Evolutionary conservation across 1,139 yeast species (phyloP), one percentile per base, ranked within the genome.

Genomic region (Nakaseomyces uthaithaninus): DNA sequence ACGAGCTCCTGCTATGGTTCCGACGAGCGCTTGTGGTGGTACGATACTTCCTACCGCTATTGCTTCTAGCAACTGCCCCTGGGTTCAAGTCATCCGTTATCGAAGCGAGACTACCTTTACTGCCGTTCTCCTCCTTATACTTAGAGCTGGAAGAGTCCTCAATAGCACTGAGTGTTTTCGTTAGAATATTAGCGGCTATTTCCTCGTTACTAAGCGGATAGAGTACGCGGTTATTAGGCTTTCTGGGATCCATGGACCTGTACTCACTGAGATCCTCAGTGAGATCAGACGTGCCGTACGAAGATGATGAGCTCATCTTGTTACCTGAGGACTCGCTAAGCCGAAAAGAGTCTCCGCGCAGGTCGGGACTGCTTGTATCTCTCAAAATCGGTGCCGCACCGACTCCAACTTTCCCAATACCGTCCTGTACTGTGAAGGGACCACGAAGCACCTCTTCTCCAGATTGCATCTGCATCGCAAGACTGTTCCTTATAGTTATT

Each of bases 171-270:
- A 28, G 22, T 11, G 33, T 28, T 22, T 28, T 28, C 4, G 33
- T 10, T 8, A 28, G 16, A 10, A 28, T 28, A 14, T 28, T 22
- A n/a, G 33, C 22, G 10, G 22, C 33, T 16, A 22, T 28, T 11
- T 17, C 33, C 16, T 28, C 33, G 12, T 28, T 27, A 15, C 20
- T 19, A 12, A 14, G 20, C 2, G 23, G 33, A 31, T 31, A 31
- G n/a, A 19, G 12, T 31, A 31, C 35, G 8, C 25, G 35, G 16
- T 11, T 31, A 4, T 20, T 31, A 6, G n/a, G 16, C 6, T 12
- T 31, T n/a, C n/a, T 31, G 6, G 35, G 35, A 20, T 31, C 35
- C 35, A 31, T 31, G 8, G 35, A 31, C 35, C 35, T 31, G 14
- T 31, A 31, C 25, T 31, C 35, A 19, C 11, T n/a, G 11, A 31